These are phyloP conservation scores for Debaryomyces castellii DNA, from an alignment of 805 yeast genomes.

Conservation along the genomic window DNA sequence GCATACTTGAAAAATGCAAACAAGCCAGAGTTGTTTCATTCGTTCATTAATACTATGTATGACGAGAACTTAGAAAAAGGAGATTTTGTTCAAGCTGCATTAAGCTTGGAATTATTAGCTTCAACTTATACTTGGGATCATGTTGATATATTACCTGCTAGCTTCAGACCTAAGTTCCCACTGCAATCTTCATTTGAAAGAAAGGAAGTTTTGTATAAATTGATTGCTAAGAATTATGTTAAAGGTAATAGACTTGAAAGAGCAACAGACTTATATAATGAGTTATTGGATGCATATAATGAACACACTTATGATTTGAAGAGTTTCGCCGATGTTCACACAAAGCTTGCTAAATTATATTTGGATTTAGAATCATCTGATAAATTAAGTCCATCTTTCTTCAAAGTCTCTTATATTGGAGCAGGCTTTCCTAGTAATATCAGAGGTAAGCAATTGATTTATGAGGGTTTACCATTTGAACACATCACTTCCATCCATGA, in stretches of 20 bases:
- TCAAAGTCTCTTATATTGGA: constrained; percentile 79
- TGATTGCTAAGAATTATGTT: constrained; percentile 67
- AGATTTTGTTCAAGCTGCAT: constrained; percentile 79
- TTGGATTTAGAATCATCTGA: constrained; percentile 65
- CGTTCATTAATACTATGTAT: constrained; percentile 74
- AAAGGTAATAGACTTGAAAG: constrained; percentile 75
- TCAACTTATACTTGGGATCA: constrained; percentile 75
- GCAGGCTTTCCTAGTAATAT: constrained; percentile 79
- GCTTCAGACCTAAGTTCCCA: constrained; percentile 71
- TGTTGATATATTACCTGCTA: constrained; percentile 52
- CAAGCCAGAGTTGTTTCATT: constrained; percentile 75
- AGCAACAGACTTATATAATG: constrained; percentile 77
- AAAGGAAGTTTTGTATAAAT: constrained; percentile 67
- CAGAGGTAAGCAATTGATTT: constrained; percentile 74
- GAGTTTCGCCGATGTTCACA: constrained; percentile 72
- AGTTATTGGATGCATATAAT: constrained; percentile 72
- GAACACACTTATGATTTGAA: constrained; percentile 70
- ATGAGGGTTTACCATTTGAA: constrained; percentile 86
- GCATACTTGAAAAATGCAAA: constrained; percentile 75
- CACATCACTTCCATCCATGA: constrained; percentile 82
- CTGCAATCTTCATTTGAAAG: constrained; percentile 78
- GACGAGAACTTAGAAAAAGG: constrained; percentile 58
- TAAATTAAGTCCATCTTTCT: constrained; percentile 72
- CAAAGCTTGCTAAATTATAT: constrained; percentile 67
- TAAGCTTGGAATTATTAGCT: constrained; percentile 75